Percentiles rank a stretch among this genome's conserved stretches.
Conservation (phyloP, 2,329 filamentous ascomycete genomes). For the Drechslerella coelobrocha region DNA sequence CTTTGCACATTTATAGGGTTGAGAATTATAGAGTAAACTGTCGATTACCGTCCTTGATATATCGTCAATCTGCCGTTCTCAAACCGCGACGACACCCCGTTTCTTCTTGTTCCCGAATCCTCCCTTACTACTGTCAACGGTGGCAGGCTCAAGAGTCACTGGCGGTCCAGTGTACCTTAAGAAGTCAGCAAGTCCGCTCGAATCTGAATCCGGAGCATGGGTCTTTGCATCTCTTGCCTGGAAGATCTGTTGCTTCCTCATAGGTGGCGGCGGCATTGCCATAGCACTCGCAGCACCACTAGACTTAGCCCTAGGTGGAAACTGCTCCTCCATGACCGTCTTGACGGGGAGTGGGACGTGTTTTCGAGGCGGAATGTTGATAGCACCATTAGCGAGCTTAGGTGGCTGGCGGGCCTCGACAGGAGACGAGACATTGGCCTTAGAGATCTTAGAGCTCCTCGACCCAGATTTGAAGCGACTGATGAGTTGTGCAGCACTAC, state of each 20-base stretch:
- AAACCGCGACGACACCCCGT: slow-evolving; percentile 53
- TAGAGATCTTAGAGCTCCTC: slow-evolving; percentile 54
- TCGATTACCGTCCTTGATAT: slow-evolving; percentile 56
- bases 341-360: slow-evolving; percentile 55
- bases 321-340: slow-evolving; percentile 35
- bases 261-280: slow-evolving; percentile 60
- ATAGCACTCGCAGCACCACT: slow-evolving; percentile 54
- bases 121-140: slow-evolving; percentile 22
- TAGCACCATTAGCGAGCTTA: slow-evolving; percentile 59
- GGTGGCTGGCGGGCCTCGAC: slow-evolving; percentile 51
- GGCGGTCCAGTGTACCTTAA: slow-evolving; percentile 73
- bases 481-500: slow-evolving; percentile 69
- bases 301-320: slow-evolving; percentile 55
- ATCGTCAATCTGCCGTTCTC: slow-evolving; percentile 53
- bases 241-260: slow-evolving; percentile 54
- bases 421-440: slow-evolving; percentile 54
- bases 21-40: neutral
- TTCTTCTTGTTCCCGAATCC: slow-evolving; percentile 54
- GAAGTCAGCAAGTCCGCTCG: slow-evolving; percentile 72
- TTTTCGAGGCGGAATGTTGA: slow-evolving; percentile 50
- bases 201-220: slow-evolving; percentile 62
- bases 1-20: neutral
- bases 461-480: slow-evolving; percentile 63
- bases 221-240: slow-evolving; percentile 53
- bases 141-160: slow-evolving; percentile 56